Base-by-base conservation (phyloP, 345 rosid species). In the Odontarrhena argentea region DNA sequence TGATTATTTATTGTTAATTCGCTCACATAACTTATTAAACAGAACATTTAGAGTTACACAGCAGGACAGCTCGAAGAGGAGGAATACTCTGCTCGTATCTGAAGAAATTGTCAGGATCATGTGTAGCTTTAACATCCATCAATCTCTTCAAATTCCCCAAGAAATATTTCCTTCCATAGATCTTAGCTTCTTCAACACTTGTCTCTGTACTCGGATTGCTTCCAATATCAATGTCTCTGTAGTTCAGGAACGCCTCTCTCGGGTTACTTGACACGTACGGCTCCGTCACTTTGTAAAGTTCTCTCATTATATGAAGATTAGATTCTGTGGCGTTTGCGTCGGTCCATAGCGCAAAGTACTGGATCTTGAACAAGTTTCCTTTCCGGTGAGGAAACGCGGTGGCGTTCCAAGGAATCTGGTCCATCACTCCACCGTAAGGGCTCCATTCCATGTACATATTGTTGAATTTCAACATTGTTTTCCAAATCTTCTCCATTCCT, bases 91-190 rank as follows among this genome's bases (percentile, higher is more conserved):
- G 42, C 12, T 38, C 42, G 42, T 8, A 38, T 3, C 42, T 38
- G 3, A 38, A 38, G 42, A 38, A 38, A 38, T 38, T 38, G 2
- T 38, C 11, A 38, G 42, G 42, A 38, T 38, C 42, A 38, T 38
- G 12, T 12, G 2, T 38, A 38, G 42, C 42, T 38, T 38, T 38
- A 7, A 38, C 42, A 38, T 38, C 42, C 42, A 38, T 72, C 68
- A 76, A 49, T 34, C 74, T 76, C 12, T 67, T 41, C 30, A 76
- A 61, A 28, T 76, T 76, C 0, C 30, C 24, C 15, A 58, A 56
- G 43, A 76, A 70, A 47, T 76, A 76, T 30, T 65, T 76, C 7
- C 34, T 6, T 12, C 84, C 84, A 32, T 75, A 80, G 42, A 68
- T 54, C 11, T 46, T 68, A 0, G 67, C 76, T 12, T 71, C 65